A percentile compares a stretch with the other conserved stretches of the same genome.
Conservation (phyloP, 257 asterid genomes). For the Lithospermum erythrorhizon region DNA sequence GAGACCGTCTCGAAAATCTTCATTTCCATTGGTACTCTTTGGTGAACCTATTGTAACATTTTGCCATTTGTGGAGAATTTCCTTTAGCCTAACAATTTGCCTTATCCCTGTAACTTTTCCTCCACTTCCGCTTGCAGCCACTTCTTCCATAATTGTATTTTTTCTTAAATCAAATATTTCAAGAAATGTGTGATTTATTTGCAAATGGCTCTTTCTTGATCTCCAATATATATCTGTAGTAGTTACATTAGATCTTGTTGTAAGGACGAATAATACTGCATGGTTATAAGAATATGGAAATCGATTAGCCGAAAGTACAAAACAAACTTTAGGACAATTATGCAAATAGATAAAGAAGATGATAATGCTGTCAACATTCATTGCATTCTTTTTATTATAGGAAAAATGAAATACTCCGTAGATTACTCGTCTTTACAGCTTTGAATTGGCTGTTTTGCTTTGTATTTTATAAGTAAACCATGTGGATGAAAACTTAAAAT, state of each 20-base stretch:
- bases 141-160: neutral
- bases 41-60: slow-evolving; percentile 2
- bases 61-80: slow-evolving; percentile 12
- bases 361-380: neutral
- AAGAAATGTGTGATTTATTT: neutral
- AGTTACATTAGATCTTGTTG: no score
- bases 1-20: neutral
- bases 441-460: neutral
- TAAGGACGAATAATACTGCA: no score
- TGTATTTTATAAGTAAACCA: slow-evolving; percentile 4
- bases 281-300: no score
- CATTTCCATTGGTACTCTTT: neutral
- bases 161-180: neutral
- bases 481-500: neutral
- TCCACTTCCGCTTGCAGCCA: slow-evolving; percentile 4
- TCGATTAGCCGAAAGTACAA: neutral
- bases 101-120: slow-evolving; percentile 5
- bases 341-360: neutral
- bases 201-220: neutral
- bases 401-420: neutral
- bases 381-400: neutral
- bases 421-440: neutral
- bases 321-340: neutral
- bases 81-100: slow-evolving; percentile 9
- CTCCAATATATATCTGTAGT: neutral